These are phyloP conservation scores for Neurospora sp. DNA, from an alignment of 495 filamentous ascomycete species.

Conservation along the genomic window DNA sequence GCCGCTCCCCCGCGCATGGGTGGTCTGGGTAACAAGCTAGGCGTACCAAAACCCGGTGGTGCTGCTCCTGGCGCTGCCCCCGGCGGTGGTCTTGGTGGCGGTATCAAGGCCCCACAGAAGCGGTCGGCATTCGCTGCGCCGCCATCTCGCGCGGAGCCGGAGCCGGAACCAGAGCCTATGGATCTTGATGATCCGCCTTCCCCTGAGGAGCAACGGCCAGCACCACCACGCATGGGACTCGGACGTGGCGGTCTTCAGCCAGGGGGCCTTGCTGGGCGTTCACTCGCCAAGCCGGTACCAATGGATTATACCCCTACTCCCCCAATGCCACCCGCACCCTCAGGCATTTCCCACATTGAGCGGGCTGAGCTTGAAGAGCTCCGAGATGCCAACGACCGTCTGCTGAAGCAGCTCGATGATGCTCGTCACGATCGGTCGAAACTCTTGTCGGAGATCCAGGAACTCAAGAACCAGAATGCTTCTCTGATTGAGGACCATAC, in stretches of 20 bases:
- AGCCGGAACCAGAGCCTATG: slow-evolving; percentile 13
- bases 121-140: slow-evolving; percentile 51
- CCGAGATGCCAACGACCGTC: slow-evolving; percentile 67
- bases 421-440: slow-evolving; percentile 63
- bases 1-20: slow-evolving; percentile 37
- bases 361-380: slow-evolving; percentile 85
- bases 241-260: slow-evolving; percentile 41
- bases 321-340: slow-evolving; percentile 39
- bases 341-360: slow-evolving; percentile 61
- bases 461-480: slow-evolving; percentile 90
- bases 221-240: slow-evolving; percentile 58
- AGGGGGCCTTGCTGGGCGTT: slow-evolving; percentile 66
- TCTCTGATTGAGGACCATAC: slow-evolving; percentile 97
- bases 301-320: slow-evolving; percentile 29
- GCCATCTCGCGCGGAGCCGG: slow-evolving; percentile 21
- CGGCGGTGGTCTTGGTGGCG: slow-evolving; percentile 46
- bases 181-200: neutral
- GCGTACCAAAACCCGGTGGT: slow-evolving; percentile 47
- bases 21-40: slow-evolving; percentile 51
- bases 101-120: slow-evolving; percentile 61
- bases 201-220: slow-evolving; percentile 19
- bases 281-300: slow-evolving; percentile 65
- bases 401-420: slow-evolving; percentile 62
- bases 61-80: neutral
- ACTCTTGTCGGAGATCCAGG: slow-evolving; percentile 67